Evolutionary conservation across 192 early-diverging fungal species (phyloP).

Genomic region (Gigaspora rosea): DNA sequence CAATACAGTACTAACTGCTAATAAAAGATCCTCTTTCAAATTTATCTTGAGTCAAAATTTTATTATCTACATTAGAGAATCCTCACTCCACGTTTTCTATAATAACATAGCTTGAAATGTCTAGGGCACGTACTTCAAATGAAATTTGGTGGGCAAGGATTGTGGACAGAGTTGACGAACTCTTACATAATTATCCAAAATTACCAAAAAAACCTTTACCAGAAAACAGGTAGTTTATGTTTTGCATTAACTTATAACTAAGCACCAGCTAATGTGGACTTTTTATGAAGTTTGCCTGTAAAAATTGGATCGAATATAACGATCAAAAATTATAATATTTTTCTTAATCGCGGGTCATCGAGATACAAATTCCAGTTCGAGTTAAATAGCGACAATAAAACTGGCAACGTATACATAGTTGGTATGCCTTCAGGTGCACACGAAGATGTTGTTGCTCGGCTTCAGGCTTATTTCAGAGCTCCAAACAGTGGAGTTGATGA

Average conservation of each 20-base stretch:
- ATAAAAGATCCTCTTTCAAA: no score
- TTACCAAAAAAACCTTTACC: conserved; percentile 13
- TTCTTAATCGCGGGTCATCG: conserved; percentile 15
- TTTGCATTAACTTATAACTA: no score
- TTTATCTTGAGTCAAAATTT: no score
- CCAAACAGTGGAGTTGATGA: not conserved
- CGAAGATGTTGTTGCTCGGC: not conserved
- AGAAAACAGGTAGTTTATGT: not conserved
- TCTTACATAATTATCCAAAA: conserved; percentile 24
- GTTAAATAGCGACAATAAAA: conserved; percentile 15
- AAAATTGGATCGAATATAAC: conserved; percentile 13
- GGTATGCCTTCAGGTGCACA: not conserved
- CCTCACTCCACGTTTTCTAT: no score
- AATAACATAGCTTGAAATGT: not conserved
- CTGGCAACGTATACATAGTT: conserved; percentile 11
- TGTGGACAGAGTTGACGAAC: not conserved
- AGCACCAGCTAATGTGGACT: no score
- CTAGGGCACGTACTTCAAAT: conserved; percentile 19
- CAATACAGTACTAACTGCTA: no score
- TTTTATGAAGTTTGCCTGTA: conserved; percentile 10
- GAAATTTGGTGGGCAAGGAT: conserved; percentile 20
- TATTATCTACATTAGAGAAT: no score
- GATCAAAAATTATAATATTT: conserved; percentile 28
- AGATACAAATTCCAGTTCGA: conserved; percentile 23
- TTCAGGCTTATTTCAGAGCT: not conserved